Base-by-base conservation (phyloP, 2,329 filamentous ascomycete species). In the Didymella sp. region DNA sequence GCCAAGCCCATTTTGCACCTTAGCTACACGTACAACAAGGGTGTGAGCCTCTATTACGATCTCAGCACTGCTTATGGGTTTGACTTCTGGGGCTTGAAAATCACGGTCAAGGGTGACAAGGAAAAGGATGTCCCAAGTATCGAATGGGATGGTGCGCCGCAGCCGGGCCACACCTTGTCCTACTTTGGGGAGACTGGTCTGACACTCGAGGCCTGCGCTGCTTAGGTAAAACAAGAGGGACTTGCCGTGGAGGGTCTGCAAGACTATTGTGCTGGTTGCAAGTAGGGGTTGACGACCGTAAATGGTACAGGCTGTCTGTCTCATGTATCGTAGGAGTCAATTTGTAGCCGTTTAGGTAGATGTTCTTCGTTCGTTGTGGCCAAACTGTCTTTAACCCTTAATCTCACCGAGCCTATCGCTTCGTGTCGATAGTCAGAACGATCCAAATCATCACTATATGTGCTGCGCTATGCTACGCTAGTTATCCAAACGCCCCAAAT, bases 31-130 rank as follows among this genome's bases (percentile, higher is more conserved):
- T 67, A 62, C 51, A 56, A 47, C 9, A 46, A 56, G 27, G 46
- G 47, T 9, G 33, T 47, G 15, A 60, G 48, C 33, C 46, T 68
- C 5, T 73, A 71, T 48, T 72, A 73, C 45, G 66, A 65, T 27
- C 28, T 73, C 22, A 64, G 63, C 28, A 58, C 60, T 13, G 37
- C 46, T 1, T 42, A 59, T 22, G 70, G 66, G 12, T 68, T 64
- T 27, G 65, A 62, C 27, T 72, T 70, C 41, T 41, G 24, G 43
- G 67, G 62, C 6, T 8, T 62, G 33, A 67, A 62, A 24, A 27
- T 70, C 4, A 61, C 57, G 33, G 31, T 58, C 33, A 54, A 41
- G 44, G 56, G 56, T 15, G 56, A 58, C 13, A 31, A 58, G 33
- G 50, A 42, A 4, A 58, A 58, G 35, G 27, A 54, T 13, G 56